Conservation (phyloP, 331 rosid species). For the Phaseolus coccineus region DNA sequence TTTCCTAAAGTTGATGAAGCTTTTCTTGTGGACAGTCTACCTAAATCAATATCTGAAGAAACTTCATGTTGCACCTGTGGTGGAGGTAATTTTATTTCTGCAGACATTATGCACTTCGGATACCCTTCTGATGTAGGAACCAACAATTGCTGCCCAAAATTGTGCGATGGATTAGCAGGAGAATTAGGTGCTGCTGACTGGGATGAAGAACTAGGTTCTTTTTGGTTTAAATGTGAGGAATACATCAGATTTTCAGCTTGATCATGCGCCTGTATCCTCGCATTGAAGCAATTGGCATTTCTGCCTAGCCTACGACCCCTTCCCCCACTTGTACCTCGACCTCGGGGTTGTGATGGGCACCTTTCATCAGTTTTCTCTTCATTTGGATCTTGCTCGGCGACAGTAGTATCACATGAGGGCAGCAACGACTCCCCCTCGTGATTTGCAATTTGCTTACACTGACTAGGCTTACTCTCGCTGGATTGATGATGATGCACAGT, state of each 20-base stretch:
- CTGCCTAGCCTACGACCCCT: background rate
- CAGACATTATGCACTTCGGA: background rate
- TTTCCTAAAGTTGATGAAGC: constrained; percentile 22
- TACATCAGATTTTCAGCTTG: constrained; percentile 4
- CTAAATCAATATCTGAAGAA: constrained; percentile 17
- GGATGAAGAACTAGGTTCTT: background rate
- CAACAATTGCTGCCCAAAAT: background rate
- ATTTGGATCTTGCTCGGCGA: background rate
- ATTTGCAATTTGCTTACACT: constrained; percentile 4
- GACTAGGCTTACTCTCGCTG: background rate
- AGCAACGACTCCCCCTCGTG: constrained; percentile 14
- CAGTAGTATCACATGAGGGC: constrained; percentile 17
- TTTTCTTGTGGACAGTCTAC: constrained; percentile 10
- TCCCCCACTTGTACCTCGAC: background rate
- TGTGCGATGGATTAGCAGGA: background rate
- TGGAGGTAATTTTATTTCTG: constrained; percentile 4
- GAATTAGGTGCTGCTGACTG: background rate
- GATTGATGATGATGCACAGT: background rate
- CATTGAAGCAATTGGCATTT: background rate
- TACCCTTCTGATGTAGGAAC: constrained; percentile 23
- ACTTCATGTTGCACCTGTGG: constrained; percentile 33
- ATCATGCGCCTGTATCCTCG: background rate
- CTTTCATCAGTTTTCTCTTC: background rate
- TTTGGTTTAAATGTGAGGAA: constrained; percentile 1
- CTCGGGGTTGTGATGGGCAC: background rate